Conservation (phyloP, 495 filamentous ascomycete species). For the Trypethelium eluteriae region DNA sequence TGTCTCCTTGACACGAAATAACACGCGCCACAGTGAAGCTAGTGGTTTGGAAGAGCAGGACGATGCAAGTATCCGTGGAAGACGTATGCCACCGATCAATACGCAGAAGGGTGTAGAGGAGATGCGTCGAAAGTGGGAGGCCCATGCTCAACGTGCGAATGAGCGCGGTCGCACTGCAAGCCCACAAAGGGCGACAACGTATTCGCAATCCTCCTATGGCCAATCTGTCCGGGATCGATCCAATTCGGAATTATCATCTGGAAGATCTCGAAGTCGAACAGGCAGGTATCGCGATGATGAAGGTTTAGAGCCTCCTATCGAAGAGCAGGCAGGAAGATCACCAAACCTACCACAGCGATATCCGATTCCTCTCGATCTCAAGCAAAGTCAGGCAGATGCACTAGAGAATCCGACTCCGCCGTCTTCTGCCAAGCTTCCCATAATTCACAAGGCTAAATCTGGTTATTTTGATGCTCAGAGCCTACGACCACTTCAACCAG, state of each 20-base stretch:
- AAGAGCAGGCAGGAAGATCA: conserved; percentile 16
- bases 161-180: background rate
- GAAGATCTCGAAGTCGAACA: conserved; percentile 33
- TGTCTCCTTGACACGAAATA: conserved; percentile 30
- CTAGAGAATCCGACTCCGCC: conserved; percentile 15
- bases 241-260: conserved; percentile 35
- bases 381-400: conserved; percentile 20
- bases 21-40: conserved; percentile 2
- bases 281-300: conserved; percentile 38
- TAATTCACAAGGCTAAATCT: conserved; percentile 13
- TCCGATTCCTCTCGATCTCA: conserved; percentile 23
- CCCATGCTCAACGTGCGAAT: background rate
- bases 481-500: conserved; percentile 27
- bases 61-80: background rate
- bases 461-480: conserved; percentile 33
- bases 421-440: conserved; percentile 1
- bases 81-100: conserved; percentile 1
- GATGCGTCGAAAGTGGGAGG: conserved; percentile 27
- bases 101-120: conserved; percentile 29
- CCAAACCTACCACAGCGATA: conserved; percentile 19
- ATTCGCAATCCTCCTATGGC: conserved; percentile 9
- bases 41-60: conserved; percentile 21
- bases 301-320: conserved; percentile 27
- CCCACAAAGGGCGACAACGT: background rate
- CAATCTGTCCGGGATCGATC: conserved; percentile 30